These are phyloP conservation scores for Pezicula neosporulosa DNA, from an alignment of 2,329 filamentous ascomycete species.

Conservation along the genomic window DNA sequence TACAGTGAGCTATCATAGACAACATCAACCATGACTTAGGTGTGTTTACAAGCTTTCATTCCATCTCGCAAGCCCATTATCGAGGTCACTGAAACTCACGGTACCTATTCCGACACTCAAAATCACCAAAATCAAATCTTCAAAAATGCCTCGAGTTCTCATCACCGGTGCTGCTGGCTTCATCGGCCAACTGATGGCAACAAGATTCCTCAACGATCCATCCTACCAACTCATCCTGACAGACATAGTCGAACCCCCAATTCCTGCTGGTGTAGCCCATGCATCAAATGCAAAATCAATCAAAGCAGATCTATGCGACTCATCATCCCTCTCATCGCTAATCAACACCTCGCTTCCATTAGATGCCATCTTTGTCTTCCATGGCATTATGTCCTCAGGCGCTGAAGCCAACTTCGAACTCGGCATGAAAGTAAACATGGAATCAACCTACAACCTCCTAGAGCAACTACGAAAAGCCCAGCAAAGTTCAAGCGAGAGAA, in stretches of 20 bases:
- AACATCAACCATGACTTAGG: no score
- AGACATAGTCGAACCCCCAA: conserved; percentile 50
- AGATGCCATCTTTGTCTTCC: conserved; percentile 53
- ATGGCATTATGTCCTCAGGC: conserved; percentile 62
- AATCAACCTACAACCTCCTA: conserved; percentile 50
- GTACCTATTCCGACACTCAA: no score
- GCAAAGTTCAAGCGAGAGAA: conserved; percentile 2
- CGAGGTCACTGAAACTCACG: no score
- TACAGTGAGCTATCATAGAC: no score
- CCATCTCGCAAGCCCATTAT: no score
- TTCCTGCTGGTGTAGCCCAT: conserved; percentile 36
- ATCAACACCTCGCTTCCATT: conserved; percentile 27
- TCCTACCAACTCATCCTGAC: conserved; percentile 47
- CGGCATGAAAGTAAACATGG: conserved; percentile 54
- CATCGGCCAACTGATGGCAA: conserved; percentile 58
- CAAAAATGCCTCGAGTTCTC: conserved; percentile 40
- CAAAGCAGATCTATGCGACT: conserved; percentile 31
- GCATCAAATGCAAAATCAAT: conserved; percentile 23
- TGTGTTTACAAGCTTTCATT: no score
- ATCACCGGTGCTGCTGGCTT: conserved; percentile 64
- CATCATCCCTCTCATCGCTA: conserved; percentile 25
- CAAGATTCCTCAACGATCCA: conserved; percentile 47
- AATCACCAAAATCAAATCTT: no score
- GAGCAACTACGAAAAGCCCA: conserved; percentile 41
- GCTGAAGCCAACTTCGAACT: conserved; percentile 55